Base-by-base conservation (phyloP, 2,329 filamentous ascomycete genomes). In the Sclerotinia borealis region DNA sequence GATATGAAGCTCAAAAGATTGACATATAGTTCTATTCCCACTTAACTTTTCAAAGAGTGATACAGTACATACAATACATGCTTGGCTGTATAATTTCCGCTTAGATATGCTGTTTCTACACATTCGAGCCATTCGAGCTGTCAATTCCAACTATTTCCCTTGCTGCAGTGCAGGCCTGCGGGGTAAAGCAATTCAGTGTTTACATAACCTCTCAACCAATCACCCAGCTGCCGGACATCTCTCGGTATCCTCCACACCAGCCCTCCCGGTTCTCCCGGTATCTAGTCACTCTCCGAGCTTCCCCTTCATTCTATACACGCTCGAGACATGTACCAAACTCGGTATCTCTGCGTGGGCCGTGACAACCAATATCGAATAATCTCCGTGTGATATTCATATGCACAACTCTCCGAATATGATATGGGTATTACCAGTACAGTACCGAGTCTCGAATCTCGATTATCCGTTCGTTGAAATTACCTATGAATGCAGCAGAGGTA, bases 281-380 rank as follows among this genome's bases (percentile, higher is more conserved):
- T 55, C 52, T 55, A 50, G n/a, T 19, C 7, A 56, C 52, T 56
- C 52, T 56, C 52, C 52, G 52, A 56, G 22, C 37, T 56, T 56
- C 52, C 37, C 52, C 52, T 43, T 41, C 36, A 34, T 51, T 51
- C 51, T 39, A 41, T 2, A 41, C 36, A 41, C 34, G 51, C n/a
- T n/a, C n/a, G n/a, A n/a, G n/a, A n/a, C n/a, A n/a, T n/a, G 37
- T 39, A 27, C 51, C 7, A 29, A 54, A n/a, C 17, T 54, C 51
- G 51, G 36, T 25, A 55, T 55, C 51, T 55, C n/a, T 7, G 9
- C 19, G 34, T 22, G 5, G 5, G 19, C 29, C 29, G 9, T 29
- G 17, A 41, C 19, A 15, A 39, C 36, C 11, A 39, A 55, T 17
- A 41, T 55, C 36, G 51, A 41, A 43, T 11, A 55, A 55, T 29